These are phyloP conservation scores for Polychaeton citri DNA, from an alignment of 2,329 filamentous ascomycete species.

Conservation along the genomic window DNA sequence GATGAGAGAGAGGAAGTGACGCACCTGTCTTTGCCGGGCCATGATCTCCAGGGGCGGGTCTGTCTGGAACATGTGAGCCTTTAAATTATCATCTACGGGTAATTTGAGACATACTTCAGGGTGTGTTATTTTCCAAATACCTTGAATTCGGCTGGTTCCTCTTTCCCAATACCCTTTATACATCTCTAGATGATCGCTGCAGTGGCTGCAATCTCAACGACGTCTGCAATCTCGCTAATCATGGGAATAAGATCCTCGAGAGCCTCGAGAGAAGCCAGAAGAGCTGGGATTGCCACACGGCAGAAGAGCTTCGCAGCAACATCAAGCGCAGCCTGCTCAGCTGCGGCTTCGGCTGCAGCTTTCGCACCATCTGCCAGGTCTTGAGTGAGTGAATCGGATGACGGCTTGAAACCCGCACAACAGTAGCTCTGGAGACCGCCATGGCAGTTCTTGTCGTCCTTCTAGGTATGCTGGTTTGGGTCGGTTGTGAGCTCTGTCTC, in stretches of 20 bases:
- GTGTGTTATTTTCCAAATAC: slow-evolving; percentile 19
- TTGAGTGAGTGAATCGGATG: slow-evolving; percentile 9
- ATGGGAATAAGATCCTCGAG: slow-evolving; percentile 4
- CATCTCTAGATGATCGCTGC: slow-evolving; percentile 20
- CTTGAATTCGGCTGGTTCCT: slow-evolving; percentile 18
- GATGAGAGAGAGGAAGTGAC: too few species aligned
- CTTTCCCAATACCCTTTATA: slow-evolving; percentile 22
- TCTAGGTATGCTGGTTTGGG: slow-evolving; percentile 17
- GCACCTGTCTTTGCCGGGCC: too few species aligned
- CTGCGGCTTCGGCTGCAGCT: slow-evolving; percentile 13
- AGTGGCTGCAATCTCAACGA: slow-evolving; percentile 13
- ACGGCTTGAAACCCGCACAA: slow-evolving; percentile 19
- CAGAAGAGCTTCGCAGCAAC: slow-evolving; percentile 25
- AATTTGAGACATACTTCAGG: too few species aligned
- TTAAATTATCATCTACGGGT: too few species aligned
- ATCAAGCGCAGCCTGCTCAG: slow-evolving; percentile 19
- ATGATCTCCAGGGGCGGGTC: too few species aligned
- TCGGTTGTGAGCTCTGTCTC: slow-evolving; percentile 19
- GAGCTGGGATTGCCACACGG: slow-evolving; percentile 20
- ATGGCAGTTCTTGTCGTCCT: slow-evolving; percentile 19
- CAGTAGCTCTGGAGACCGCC: slow-evolving; percentile 12
- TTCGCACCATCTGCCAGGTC: slow-evolving; percentile 14
- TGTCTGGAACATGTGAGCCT: too few species aligned
- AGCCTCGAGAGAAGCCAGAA: slow-evolving; percentile 10
- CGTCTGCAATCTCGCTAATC: slow-evolving; percentile 6